A percentile compares a stretch with the other conserved stretches of the same genome.
Conservation (phyloP, 495 filamentous ascomycete genomes). For the Daldinia concentrica region DNA sequence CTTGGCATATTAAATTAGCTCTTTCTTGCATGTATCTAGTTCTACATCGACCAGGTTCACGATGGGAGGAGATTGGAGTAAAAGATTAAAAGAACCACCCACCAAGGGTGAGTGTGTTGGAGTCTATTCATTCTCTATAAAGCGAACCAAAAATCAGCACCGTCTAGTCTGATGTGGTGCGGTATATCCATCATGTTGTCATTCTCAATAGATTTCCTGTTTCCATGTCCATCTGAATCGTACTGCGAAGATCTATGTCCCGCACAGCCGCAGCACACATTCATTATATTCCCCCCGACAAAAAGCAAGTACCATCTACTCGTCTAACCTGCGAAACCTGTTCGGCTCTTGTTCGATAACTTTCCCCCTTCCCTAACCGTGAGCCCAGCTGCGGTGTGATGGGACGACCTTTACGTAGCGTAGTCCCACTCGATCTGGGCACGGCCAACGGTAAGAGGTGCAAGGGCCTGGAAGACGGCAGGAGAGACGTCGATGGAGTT, state of each 20-base stretch:
- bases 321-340: background rate
- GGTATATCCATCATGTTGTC: background rate
- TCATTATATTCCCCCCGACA: background rate
- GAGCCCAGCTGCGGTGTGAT: too few species aligned
- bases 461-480: constrained; percentile 53
- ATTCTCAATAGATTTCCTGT: background rate
- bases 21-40: too few species aligned
- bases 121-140: background rate
- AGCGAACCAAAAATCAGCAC: background rate
- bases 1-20: too few species aligned
- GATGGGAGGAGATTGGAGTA: background rate
- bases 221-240: background rate
- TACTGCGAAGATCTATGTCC: constrained; percentile 5
- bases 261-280: constrained; percentile 1
- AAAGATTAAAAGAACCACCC: background rate
- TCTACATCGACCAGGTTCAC: too few species aligned
- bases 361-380: too few species aligned
- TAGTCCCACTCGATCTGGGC: constrained; percentile 46
- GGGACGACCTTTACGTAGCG: background rate
- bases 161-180: background rate
- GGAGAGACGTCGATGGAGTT: constrained; percentile 57
- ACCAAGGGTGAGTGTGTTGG: background rate
- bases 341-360: background rate
- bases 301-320: background rate
- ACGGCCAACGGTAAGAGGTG: constrained; percentile 48